Base-by-base conservation (phyloP, 2,329 filamentous ascomycete species). In the Colletotrichum sp. region DNA sequence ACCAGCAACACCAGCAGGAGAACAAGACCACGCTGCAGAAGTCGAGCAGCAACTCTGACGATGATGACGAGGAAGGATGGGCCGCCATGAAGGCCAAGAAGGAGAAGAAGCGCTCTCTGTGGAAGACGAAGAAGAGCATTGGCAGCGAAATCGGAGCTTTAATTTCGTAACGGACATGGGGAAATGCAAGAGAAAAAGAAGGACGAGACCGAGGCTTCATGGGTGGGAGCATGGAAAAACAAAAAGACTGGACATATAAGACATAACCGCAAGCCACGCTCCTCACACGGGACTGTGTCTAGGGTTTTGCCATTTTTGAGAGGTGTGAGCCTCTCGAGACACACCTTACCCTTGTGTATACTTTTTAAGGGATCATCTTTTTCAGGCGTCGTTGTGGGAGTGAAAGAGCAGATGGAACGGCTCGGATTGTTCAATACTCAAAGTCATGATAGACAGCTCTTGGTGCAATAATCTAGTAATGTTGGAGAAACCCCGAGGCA, bases 1-100 rank as follows among this genome's bases (percentile, higher is more conserved):
- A 75, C n/a, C 72, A 75, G 18, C 57, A 71, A 18, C 72, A 75
- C 16, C 59, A 66, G 30, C 55, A 66, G 18, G 59, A 69, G 21
- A 73, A 80, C 44, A 87, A 84, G 68, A 83, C 83, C 32, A 88
- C 84, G 73, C 82, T 84, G 4, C 82, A 86, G 4, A 85, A 87
- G 72, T 81, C 86, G 3, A 84, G 82, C 13, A 85, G 85, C 32
- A 86, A 85, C 26, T 85, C 85, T 16, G 91, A 93, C 36, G 92
- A 94, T 64, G 91, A 92, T 71, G 92, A 94, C 21, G 92, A 94
- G 69, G 88, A 93, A 80, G 93, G 91, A 18, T 94, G 93, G 93
- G 92, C 91, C 77, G 91, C 92, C 34, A 93, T 94, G 92, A 92
- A 91, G 81, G 91, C 91, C 72, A 93, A 93, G 86, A 88, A 92